These are phyloP conservation scores for Huiozyma sinensis DNA, from an alignment of 805 yeast genomes.

Conservation along the genomic window DNA sequence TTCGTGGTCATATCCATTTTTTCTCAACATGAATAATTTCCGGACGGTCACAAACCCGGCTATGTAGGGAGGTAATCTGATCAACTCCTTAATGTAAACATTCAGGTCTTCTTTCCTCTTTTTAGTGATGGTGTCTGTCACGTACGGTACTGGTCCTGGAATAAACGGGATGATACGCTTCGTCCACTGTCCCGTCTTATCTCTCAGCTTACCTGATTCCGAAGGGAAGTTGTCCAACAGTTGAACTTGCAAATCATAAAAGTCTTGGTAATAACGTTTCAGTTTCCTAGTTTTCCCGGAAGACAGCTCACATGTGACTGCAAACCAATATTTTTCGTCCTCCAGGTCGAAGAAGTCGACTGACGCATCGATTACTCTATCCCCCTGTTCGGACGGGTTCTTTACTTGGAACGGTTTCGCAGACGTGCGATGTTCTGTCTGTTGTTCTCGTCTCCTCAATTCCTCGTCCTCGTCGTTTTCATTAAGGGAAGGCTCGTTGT, in stretches of 20 bases:
- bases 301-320: slow-evolving; percentile 54
- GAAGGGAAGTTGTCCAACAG: slow-evolving; percentile 75
- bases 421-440: background rate
- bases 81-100: slow-evolving; percentile 46
- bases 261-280: slow-evolving; percentile 89
- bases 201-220: slow-evolving; percentile 69
- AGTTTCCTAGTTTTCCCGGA: slow-evolving; percentile 62
- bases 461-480: background rate
- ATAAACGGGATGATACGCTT: slow-evolving; percentile 82
- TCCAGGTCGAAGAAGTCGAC: slow-evolving; percentile 75
- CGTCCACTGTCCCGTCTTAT: slow-evolving; percentile 44
- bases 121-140: slow-evolving; percentile 61
- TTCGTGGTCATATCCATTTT: slow-evolving; percentile 27
- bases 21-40: slow-evolving; percentile 50
- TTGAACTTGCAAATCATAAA: slow-evolving; percentile 83
- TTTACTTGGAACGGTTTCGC: background rate
- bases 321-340: slow-evolving; percentile 83
- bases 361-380: slow-evolving; percentile 36
- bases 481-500: slow-evolving; percentile 1
- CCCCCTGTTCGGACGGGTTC: slow-evolving; percentile 6
- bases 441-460: background rate
- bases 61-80: slow-evolving; percentile 66
- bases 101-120: slow-evolving; percentile 47
- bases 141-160: slow-evolving; percentile 91
- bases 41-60: slow-evolving; percentile 59